Evolutionary conservation across 805 yeast species (phyloP).

Genomic region (Pichia phayaonensis): DNA sequence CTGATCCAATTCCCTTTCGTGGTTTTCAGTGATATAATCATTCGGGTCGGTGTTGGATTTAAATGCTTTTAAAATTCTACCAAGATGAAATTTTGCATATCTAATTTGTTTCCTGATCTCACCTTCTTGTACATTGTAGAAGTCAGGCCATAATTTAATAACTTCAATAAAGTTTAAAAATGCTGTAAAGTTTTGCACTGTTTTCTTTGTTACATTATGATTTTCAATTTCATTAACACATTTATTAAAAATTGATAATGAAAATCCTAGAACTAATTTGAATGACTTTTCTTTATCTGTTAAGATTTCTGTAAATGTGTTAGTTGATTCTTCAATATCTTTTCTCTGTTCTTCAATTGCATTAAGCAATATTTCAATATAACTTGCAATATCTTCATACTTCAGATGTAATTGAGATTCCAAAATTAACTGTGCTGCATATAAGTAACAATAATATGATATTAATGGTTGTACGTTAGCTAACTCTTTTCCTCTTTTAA

Average conservation of each 20-base stretch:
- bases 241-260: slow-evolving; percentile 48
- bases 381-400: slow-evolving; percentile 47
- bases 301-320: slow-evolving; percentile 40
- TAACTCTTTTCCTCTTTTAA: slow-evolving; percentile 53
- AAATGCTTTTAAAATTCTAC: slow-evolving; percentile 44
- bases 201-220: slow-evolving; percentile 36
- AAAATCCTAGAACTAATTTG: slow-evolving; percentile 49
- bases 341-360: slow-evolving; percentile 55
- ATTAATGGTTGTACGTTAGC: slow-evolving; percentile 53
- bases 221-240: slow-evolving; percentile 41
- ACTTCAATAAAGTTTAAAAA: slow-evolving; percentile 47
- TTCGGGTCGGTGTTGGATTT: slow-evolving; percentile 52
- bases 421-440: slow-evolving; percentile 69
- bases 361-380: slow-evolving; percentile 59
- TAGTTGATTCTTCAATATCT: slow-evolving; percentile 31
- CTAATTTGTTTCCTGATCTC: slow-evolving; percentile 35
- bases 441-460: slow-evolving; percentile 63
- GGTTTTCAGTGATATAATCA: slow-evolving; percentile 38
- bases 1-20: slow-evolving; percentile 18
- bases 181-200: slow-evolving; percentile 47
- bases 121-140: slow-evolving; percentile 14
- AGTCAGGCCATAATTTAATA: slow-evolving; percentile 35
- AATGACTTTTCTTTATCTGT: slow-evolving; percentile 52
- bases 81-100: slow-evolving; percentile 57
- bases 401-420: slow-evolving; percentile 49